phyloP scores from a whole-genome alignment of 495 filamentous ascomycete species.

The Penicillium alfredii region DNA sequence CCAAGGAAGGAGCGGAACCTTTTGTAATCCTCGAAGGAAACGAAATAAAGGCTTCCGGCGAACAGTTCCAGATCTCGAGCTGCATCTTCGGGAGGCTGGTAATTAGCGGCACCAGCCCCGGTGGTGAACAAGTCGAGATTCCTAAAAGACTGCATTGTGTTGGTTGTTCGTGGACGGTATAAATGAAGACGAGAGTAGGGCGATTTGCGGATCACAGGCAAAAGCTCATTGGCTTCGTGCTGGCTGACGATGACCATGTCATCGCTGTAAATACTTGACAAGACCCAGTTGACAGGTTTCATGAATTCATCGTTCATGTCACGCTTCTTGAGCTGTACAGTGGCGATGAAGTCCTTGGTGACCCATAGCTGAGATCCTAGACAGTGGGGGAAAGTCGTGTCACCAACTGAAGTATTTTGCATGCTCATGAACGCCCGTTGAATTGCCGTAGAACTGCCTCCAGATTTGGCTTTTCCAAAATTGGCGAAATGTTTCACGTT shows the following conservation, averaged over 20 bases:
- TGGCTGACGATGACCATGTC: constrained; percentile 51
- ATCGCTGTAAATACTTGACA: constrained; percentile 23
- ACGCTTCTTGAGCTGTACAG: constrained; percentile 10
- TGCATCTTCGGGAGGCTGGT: constrained; percentile 1
- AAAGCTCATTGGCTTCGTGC: constrained; percentile 50
- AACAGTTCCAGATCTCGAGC: constrained; percentile 52
- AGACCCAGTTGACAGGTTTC: constrained; percentile 54
- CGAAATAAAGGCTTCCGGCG: constrained; percentile 59
- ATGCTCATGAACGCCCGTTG: constrained; percentile 2
- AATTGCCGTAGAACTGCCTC: background rate
- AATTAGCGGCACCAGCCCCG: background rate
- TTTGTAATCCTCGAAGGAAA: constrained; percentile 45
- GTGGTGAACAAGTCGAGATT: constrained; percentile 33
- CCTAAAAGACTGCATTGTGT: constrained; percentile 38
- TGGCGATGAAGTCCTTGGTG: constrained; percentile 1
- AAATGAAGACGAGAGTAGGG: constrained; percentile 40
- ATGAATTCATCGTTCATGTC: constrained; percentile 34
- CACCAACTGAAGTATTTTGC: constrained; percentile 1
- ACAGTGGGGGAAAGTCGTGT: background rate
- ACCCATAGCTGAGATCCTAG: constrained; percentile 1
- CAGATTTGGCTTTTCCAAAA: constrained; percentile 3
- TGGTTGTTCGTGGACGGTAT: constrained; percentile 48
- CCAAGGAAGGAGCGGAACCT: constrained; percentile 50
- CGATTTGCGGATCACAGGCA: constrained; percentile 29
- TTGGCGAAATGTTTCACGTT: constrained; percentile 1